Evolutionary conservation across 495 filamentous ascomycete species (phyloP).

Genomic region (Neurospora sp.): DNA sequence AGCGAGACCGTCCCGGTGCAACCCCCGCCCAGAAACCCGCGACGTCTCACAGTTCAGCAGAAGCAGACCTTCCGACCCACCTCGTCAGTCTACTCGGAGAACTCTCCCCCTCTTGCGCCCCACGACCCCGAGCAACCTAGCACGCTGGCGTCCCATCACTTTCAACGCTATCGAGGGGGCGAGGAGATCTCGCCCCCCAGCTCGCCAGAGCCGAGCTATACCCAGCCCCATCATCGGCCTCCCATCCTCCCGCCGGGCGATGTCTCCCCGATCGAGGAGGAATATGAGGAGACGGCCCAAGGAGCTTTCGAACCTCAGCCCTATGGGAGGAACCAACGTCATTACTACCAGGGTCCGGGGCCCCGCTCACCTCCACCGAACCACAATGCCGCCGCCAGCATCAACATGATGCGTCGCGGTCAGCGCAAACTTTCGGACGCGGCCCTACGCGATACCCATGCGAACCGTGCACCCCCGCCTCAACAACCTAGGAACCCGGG

Average conservation of each 20-base stretch:
- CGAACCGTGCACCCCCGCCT: conserved; percentile 14
- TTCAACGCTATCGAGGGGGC: conserved; percentile 20
- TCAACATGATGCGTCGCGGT: conserved; percentile 41
- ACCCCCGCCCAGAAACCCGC: conserved; percentile 24
- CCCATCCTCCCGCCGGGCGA: conserved; percentile 13
- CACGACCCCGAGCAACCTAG: conserved; percentile 20
- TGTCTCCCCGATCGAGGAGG: conserved; percentile 45
- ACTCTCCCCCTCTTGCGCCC: conserved; percentile 14
- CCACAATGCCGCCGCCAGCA: conserved; percentile 25
- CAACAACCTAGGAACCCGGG: conserved; percentile 17
- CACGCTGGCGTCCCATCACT: conserved; percentile 19
- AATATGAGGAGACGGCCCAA: conserved; percentile 3
- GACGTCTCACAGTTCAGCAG: conserved; percentile 19
- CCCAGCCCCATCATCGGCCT: conserved; percentile 10
- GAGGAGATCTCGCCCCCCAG: conserved; percentile 38
- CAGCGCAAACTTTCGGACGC: conserved; percentile 33
- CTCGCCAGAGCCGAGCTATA: conserved; percentile 31
- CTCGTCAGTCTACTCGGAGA: conserved; percentile 31
- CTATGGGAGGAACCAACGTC: not conserved
- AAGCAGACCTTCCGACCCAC: conserved; percentile 24
- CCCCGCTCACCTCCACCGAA: conserved; percentile 6
- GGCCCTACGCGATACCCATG: conserved; percentile 23
- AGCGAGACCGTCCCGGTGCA: conserved; percentile 25
- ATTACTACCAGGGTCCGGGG: not conserved
- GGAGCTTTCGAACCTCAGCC: not conserved